These are phyloP conservation scores for Pichia inconspicua DNA, from an alignment of 1,139 yeast species.

Conservation along the genomic window DNA sequence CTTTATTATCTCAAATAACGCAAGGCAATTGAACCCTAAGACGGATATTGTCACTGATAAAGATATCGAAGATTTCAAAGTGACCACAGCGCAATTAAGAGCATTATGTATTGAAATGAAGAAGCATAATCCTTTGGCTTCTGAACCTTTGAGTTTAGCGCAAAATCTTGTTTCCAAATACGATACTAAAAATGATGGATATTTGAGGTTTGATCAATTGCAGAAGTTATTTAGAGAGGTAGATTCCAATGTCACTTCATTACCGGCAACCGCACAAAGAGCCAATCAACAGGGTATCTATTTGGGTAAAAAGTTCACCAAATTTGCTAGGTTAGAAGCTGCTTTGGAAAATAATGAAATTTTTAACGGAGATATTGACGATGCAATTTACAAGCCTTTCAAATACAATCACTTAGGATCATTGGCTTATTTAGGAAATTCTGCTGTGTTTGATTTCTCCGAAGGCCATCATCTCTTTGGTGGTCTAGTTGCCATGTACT, in stretches of 20 bases:
- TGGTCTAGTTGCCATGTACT: conserved; percentile 55
- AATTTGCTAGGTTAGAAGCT: conserved; percentile 36
- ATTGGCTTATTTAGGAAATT: conserved; percentile 55
- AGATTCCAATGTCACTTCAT: conserved; percentile 52
- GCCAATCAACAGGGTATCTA: conserved; percentile 61
- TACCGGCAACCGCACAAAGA: conserved; percentile 64
- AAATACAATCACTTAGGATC: conserved; percentile 53
- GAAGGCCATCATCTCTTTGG: conserved; percentile 40
- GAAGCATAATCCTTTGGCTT: conserved; percentile 48
- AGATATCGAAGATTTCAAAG: conserved; percentile 34
- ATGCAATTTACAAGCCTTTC: conserved; percentile 47
- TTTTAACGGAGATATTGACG: conserved; percentile 44
- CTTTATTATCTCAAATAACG: conserved; percentile 31
- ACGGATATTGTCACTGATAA: conserved; percentile 31
- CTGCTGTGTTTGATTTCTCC: conserved; percentile 60
- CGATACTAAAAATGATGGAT: conserved; percentile 39
- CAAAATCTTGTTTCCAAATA: conserved; percentile 43
- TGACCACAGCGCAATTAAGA: conserved; percentile 40
- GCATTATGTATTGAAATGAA: conserved; percentile 40
- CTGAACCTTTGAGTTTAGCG: conserved; percentile 45
- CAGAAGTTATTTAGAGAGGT: conserved; percentile 41
- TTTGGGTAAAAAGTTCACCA: conserved; percentile 47
- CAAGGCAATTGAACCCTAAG: conserved; percentile 18
- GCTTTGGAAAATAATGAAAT: conserved; percentile 35
- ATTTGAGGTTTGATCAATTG: conserved; percentile 42